Evolutionary conservation across 768 basidiomycete species (phyloP).

Genomic region (Russula brevipes): DNA sequence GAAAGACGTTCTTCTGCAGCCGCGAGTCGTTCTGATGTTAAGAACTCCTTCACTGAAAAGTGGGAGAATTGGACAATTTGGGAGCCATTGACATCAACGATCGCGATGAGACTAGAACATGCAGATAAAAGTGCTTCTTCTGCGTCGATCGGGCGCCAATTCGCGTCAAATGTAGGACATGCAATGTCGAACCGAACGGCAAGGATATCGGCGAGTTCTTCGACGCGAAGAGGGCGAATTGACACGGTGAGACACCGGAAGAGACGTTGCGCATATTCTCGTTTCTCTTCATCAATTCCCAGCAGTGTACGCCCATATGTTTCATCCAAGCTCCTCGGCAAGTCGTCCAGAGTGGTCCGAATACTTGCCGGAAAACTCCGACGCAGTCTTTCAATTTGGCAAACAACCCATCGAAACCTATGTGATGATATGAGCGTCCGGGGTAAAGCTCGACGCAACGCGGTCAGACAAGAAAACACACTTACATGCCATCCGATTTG

Average conservation of each 20-base stretch:
- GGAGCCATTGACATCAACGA: too few species aligned
- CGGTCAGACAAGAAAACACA: too few species aligned
- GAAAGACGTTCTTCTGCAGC: too few species aligned
- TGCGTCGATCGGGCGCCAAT: too few species aligned
- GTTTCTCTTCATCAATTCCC: neutral
- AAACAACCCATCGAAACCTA: neutral
- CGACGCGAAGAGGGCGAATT: neutral
- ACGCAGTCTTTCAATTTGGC: neutral
- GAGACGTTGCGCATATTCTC: neutral
- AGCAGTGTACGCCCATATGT: neutral
- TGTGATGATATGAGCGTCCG: neutral
- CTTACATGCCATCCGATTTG: constrained; percentile 12
- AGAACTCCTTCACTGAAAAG: too few species aligned
- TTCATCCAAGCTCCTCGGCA: neutral
- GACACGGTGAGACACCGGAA: neutral
- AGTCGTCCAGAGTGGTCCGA: neutral
- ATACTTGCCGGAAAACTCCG: neutral
- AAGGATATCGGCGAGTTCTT: neutral
- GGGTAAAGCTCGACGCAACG: too few species aligned
- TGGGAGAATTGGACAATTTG: too few species aligned
- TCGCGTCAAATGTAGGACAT: neutral
- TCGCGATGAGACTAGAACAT: too few species aligned
- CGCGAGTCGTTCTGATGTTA: too few species aligned
- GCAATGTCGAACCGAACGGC: neutral
- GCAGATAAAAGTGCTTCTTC: too few species aligned